Conservation (phyloP, 2,329 filamentous ascomycete genomes). For the Cladobotryum mycophilum region DNA sequence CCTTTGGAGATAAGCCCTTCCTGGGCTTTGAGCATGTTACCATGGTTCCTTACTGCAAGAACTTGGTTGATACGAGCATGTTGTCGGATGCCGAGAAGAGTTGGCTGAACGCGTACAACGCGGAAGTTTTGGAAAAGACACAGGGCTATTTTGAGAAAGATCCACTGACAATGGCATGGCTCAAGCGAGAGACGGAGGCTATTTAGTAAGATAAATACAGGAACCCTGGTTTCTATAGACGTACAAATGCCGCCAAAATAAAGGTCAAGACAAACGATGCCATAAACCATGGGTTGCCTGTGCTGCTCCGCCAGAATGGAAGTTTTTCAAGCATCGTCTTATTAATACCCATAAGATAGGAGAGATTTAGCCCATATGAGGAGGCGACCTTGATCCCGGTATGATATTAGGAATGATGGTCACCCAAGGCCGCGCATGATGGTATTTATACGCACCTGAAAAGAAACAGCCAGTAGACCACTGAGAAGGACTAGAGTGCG, state of each 20-base stretch:
- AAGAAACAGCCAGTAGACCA: constrained; percentile 55
- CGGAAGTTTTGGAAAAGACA: constrained; percentile 76
- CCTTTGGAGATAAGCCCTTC: constrained; percentile 90
- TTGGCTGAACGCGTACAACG: constrained; percentile 85
- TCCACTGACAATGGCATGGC: constrained; percentile 66
- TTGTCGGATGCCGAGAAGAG: constrained; percentile 68
- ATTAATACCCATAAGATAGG: constrained; percentile 31
- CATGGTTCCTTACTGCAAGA: constrained; percentile 90
- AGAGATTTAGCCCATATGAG: constrained; percentile 36
- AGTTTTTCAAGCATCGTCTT: constrained; percentile 30
- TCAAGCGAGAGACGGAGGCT: constrained; percentile 77
- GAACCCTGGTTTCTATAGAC: constrained; percentile 32
- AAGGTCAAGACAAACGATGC: constrained; percentile 68
- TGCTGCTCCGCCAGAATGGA: constrained; percentile 42
- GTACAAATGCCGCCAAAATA: constrained; percentile 50
- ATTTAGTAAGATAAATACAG: constrained; percentile 28
- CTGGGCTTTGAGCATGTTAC: constrained; percentile 96
- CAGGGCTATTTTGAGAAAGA: constrained; percentile 69
- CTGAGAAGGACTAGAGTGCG: constrained; percentile 62
- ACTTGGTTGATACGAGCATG: constrained; percentile 69
- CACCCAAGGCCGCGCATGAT: too few species aligned
- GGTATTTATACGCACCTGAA: constrained; percentile 47
- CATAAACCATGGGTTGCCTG: constrained; percentile 58
- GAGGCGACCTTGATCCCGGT: constrained; percentile 33
- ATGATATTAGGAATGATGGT: constrained; percentile 5